Percentiles rank a stretch among this genome's conserved stretches.
These are phyloP conservation scores for Tricholoma furcatifolium DNA, from an alignment of 768 basidiomycete species.

Conservation along the genomic window DNA sequence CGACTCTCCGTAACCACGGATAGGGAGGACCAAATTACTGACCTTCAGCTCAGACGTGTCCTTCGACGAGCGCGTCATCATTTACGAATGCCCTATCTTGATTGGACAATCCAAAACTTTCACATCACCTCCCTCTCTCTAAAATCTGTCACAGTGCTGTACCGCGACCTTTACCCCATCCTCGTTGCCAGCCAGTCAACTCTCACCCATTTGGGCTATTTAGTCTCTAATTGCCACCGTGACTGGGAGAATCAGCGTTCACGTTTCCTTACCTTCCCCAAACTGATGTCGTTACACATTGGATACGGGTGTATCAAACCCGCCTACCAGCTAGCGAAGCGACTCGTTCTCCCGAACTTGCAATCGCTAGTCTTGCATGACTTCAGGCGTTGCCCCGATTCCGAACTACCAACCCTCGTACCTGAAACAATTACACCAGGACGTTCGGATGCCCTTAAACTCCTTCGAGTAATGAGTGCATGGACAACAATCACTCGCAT, in stretches of 20 bases:
- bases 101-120: conserved; percentile 12
- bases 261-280: conserved; percentile 10
- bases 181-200: conserved; percentile 16
- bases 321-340: conserved; percentile 6
- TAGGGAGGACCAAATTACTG: not conserved
- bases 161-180: conserved; percentile 12
- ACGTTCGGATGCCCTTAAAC: conserved; percentile 10
- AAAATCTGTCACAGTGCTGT: conserved; percentile 10
- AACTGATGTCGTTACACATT: conserved; percentile 13
- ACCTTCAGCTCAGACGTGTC: no score
- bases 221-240: conserved; percentile 2
- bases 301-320: conserved; percentile 12
- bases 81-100: conserved; percentile 9
- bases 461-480: conserved; percentile 9
- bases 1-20: conserved; percentile 6
- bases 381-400: conserved; percentile 14
- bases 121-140: conserved; percentile 16
- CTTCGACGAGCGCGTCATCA: no score
- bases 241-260: conserved; percentile 2
- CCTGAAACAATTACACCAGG: conserved; percentile 1
- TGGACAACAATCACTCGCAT: conserved; percentile 10
- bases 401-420: conserved; percentile 1
- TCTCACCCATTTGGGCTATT: conserved; percentile 15
- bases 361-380: conserved; percentile 11
- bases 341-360: conserved; percentile 14